Evolutionary conservation across 2,329 filamentous ascomycete species (phyloP).

Genomic region (Botrytis medusae): DNA sequence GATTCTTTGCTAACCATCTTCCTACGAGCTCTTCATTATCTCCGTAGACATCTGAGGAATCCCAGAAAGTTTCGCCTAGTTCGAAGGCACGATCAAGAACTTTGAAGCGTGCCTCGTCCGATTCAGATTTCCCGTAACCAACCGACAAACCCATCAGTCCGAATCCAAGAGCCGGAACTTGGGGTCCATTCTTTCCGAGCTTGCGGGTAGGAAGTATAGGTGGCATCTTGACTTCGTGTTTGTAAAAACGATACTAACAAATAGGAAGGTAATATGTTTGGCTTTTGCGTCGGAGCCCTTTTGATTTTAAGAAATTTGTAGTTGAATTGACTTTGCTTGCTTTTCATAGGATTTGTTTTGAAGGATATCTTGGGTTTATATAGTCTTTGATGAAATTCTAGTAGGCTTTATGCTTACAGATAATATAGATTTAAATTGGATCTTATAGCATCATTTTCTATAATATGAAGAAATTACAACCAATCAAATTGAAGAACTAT

Average conservation of each 20-base stretch:
- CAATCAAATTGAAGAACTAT: too few relatives aligned
- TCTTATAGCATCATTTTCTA: too few relatives aligned
- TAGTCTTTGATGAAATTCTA: too few relatives aligned
- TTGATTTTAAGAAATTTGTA: background rate
- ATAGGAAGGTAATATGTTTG: too few relatives aligned
- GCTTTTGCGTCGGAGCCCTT: too few relatives aligned
- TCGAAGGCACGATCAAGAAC: conserved; percentile 43
- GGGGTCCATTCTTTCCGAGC: conserved; percentile 37
- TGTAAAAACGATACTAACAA: too few relatives aligned
- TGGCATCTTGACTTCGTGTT: conserved; percentile 12
- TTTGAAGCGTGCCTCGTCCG: conserved; percentile 42
- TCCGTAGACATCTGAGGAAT: conserved; percentile 26
- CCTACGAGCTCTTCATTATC: conserved; percentile 48
- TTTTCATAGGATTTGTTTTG: too few relatives aligned
- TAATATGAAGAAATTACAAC: too few relatives aligned
- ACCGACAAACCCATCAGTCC: conserved; percentile 33
- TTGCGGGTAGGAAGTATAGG: conserved; percentile 31
- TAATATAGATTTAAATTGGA: too few relatives aligned
- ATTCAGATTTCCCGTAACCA: conserved; percentile 38
- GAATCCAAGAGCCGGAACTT: conserved; percentile 35
- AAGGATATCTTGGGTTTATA: too few relatives aligned
- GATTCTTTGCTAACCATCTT: conserved; percentile 47
- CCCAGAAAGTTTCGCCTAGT: conserved; percentile 43
- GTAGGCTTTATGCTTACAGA: too few relatives aligned
- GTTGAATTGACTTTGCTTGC: too few relatives aligned